A percentile compares a stretch with the other conserved stretches of the same genome.
Conservation (phyloP, 441 rosid species). For the Bruguiera hainesii region DNA sequence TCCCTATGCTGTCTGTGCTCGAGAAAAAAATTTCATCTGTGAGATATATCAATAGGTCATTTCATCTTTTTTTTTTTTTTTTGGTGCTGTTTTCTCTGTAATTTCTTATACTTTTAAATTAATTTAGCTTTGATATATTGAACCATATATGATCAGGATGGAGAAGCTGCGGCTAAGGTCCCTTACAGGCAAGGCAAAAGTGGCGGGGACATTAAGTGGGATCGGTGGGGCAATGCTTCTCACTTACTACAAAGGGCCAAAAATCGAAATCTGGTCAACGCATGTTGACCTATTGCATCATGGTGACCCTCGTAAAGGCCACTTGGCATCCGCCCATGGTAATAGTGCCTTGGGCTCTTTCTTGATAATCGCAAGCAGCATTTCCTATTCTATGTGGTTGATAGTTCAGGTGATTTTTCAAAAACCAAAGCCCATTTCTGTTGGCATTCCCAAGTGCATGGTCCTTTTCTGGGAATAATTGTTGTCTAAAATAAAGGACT, state of each 20-base stretch:
- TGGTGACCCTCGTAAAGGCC: neutral
- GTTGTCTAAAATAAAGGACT: too few species aligned
- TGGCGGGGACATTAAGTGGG: constrained; percentile 54
- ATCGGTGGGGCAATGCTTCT: constrained; percentile 65
- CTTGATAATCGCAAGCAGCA: constrained; percentile 36
- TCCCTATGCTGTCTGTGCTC: too few species aligned
- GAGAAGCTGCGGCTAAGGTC: constrained; percentile 44
- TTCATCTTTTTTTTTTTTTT: too few species aligned
- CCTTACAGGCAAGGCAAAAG: constrained; percentile 47
- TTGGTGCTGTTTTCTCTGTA: too few species aligned
- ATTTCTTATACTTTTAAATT: too few species aligned
- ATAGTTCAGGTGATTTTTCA: constrained; percentile 40
- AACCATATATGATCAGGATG: constrained; percentile 27
- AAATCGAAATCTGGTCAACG: constrained; percentile 42
- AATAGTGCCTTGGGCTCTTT: constrained; percentile 32
- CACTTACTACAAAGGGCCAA: constrained; percentile 50
- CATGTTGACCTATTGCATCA: constrained; percentile 37
- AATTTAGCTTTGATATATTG: too few species aligned
- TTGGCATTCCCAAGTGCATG: too few species aligned
- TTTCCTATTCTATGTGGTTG: constrained; percentile 43
- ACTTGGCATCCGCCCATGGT: constrained; percentile 7
- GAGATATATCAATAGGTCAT: too few species aligned
- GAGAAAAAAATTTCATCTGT: too few species aligned
- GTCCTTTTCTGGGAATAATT: too few species aligned
- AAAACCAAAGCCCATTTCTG: too few species aligned